Percentiles rank a stretch among this genome's conserved stretches.
Conservation (phyloP, 1,139 yeast species). For the Zygosaccharomyces sapae region DNA sequence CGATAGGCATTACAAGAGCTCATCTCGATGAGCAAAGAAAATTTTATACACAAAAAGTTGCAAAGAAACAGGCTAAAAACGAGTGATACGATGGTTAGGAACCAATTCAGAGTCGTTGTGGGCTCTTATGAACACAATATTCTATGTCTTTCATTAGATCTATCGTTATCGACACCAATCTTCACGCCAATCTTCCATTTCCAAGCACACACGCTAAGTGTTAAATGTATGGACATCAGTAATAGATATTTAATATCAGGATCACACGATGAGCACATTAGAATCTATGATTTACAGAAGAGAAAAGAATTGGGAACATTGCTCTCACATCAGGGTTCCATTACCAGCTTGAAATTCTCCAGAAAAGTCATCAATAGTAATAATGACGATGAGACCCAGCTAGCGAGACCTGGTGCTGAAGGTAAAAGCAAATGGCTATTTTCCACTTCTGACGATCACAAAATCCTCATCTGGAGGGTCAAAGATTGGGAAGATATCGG, state of each 20-base stretch:
- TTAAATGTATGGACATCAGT: conserved; percentile 77
- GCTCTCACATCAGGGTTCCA: conserved; percentile 84
- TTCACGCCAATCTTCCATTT: conserved; percentile 95
- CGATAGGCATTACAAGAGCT: not conserved
- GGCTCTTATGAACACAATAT: conserved; percentile 96
- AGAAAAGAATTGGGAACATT: conserved; percentile 91
- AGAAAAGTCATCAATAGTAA: conserved; percentile 29
- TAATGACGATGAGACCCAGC: conserved; percentile 36
- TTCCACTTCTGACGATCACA: conserved; percentile 89
- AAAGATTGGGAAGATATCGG: conserved; percentile 96
- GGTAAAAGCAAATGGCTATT: conserved; percentile 72
- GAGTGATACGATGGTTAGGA: conserved; percentile 20
- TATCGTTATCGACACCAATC: conserved; percentile 48
- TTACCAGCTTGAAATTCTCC: conserved; percentile 72
- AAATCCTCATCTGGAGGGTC: conserved; percentile 87
- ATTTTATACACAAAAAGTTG: conserved; percentile 2
- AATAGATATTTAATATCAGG: conserved; percentile 89
- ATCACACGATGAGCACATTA: conserved; percentile 91
- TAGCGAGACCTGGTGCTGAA: conserved; percentile 20
- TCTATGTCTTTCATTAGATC: conserved; percentile 70
- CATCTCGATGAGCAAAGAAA: conserved; percentile 11
- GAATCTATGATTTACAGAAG: conserved; percentile 89
- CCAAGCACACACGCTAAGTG: conserved; percentile 87
- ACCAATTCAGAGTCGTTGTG: conserved; percentile 71
- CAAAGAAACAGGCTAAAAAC: not conserved